Evolutionary conservation across 805 yeast genomes (phyloP).

Genomic region (Sugiyamaella floridensis): DNA sequence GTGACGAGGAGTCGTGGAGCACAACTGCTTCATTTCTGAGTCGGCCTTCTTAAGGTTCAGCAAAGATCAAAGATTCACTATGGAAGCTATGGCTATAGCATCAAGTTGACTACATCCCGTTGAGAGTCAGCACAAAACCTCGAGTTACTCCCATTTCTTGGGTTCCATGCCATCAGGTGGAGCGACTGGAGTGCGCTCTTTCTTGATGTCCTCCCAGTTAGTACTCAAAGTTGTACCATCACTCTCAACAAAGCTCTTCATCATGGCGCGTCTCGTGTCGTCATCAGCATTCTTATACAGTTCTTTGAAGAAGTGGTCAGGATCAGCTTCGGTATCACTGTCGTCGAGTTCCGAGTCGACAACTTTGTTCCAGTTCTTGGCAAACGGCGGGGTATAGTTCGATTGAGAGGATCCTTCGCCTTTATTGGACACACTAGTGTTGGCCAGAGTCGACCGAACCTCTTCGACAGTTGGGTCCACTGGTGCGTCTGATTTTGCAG

Average conservation of each 20-base stretch:
- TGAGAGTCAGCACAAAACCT: too few relatives aligned
- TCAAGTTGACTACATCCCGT: too few relatives aligned
- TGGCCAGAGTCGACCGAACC: constrained; percentile 8
- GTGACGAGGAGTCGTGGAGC: not conserved
- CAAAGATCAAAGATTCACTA: not conserved
- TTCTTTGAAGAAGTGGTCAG: constrained; percentile 60
- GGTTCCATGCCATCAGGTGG: constrained; percentile 74
- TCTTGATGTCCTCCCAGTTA: constrained; percentile 81
- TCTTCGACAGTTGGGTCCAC: constrained; percentile 3
- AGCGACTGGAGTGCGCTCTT: constrained; percentile 52
- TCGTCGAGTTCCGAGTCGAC: constrained; percentile 24
- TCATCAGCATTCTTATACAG: constrained; percentile 76
- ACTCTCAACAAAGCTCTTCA: constrained; percentile 90
- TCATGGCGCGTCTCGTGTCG: constrained; percentile 88
- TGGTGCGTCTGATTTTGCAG: constrained; percentile 35
- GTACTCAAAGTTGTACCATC: constrained; percentile 92
- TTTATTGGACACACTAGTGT: constrained; percentile 32
- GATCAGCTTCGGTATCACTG: constrained; percentile 38
- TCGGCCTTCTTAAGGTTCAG: too few relatives aligned
- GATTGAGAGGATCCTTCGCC: not conserved
- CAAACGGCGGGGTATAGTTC: constrained; percentile 30
- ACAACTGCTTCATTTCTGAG: too few relatives aligned
- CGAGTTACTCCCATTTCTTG: constrained; percentile 33
- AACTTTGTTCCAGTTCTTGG: constrained; percentile 62
- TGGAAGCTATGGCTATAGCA: not conserved